These are phyloP conservation scores for Obba rivulosa DNA, from an alignment of 768 basidiomycete genomes.

Conservation along the genomic window DNA sequence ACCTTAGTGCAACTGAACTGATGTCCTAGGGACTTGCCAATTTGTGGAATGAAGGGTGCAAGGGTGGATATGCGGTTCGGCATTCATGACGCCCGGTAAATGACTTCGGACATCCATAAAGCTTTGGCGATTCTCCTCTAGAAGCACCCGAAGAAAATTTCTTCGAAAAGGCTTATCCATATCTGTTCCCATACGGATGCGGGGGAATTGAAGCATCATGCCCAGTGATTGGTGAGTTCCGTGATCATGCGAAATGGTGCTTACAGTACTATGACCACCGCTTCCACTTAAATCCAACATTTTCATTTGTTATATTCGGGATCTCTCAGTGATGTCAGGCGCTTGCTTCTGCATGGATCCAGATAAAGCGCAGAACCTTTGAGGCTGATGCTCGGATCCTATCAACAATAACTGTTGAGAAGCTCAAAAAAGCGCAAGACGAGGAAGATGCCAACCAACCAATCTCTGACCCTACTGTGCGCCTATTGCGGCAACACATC, in stretches of 20 bases:
- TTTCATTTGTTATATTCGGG: conserved; percentile 27
- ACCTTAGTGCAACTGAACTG: conserved; percentile 16
- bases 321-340: conserved; percentile 26
- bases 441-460: conserved; percentile 25
- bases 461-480: conserved; percentile 4
- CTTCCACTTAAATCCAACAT: conserved; percentile 28
- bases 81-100: conserved; percentile 12
- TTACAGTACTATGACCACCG: conserved; percentile 26
- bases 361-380: conserved; percentile 26
- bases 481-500: conserved; percentile 8
- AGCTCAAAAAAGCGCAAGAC: conserved; percentile 27
- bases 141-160: conserved; percentile 1
- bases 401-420: conserved; percentile 19
- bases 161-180: conserved; percentile 12
- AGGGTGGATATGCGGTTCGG: conserved; percentile 20
- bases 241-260: conserved; percentile 24
- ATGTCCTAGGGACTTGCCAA: conserved; percentile 25
- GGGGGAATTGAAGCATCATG: conserved; percentile 17
- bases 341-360: conserved; percentile 24
- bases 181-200: conserved; percentile 19
- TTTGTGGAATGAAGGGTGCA: conserved; percentile 10
- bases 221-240: conserved; percentile 3
- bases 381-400: conserved; percentile 16
- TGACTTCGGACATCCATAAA: conserved; percentile 8
- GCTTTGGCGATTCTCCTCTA: neutral